Percentiles rank a stretch among this genome's conserved stretches.
These are phyloP conservation scores for Betula pendula DNA, from an alignment of 306 rosid species.

Conservation along the genomic window DNA sequence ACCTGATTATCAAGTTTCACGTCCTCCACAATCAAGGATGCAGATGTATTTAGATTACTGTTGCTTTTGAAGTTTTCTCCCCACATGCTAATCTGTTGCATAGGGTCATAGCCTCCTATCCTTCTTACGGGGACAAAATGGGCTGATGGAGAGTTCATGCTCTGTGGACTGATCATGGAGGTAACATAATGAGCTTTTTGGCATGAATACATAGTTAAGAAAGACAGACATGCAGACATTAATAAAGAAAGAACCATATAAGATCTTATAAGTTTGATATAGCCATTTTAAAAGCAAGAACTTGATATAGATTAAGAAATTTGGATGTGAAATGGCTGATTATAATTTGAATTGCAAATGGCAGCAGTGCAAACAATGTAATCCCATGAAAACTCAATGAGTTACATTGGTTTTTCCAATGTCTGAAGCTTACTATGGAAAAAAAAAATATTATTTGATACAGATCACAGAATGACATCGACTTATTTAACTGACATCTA, in stretches of 20 bases:
- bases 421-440: background rate
- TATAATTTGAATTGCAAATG: constrained; percentile 8
- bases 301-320: background rate
- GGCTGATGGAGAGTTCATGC: constrained; percentile 68
- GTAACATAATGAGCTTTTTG: constrained; percentile 29
- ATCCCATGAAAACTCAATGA: constrained; percentile 1
- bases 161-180: constrained; percentile 38
- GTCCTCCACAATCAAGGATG: constrained; percentile 54
- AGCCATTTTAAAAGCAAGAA: background rate
- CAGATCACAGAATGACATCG: background rate
- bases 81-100: constrained; percentile 82
- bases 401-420: background rate
- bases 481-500: background rate
- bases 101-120: constrained; percentile 77
- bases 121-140: constrained; percentile 66
- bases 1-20: constrained; percentile 61
- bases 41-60: constrained; percentile 46
- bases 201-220: background rate
- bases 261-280: background rate
- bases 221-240: constrained; percentile 5
- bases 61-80: constrained; percentile 62
- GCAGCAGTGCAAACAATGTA: background rate
- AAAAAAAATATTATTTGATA: background rate
- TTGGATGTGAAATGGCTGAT: background rate
- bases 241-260: constrained; percentile 7